A percentile compares a stretch with the other conserved stretches of the same genome.
phyloP scores from a whole-genome alignment of 2,329 filamentous ascomycete genomes.

The Calonectria fujianensis region DNA sequence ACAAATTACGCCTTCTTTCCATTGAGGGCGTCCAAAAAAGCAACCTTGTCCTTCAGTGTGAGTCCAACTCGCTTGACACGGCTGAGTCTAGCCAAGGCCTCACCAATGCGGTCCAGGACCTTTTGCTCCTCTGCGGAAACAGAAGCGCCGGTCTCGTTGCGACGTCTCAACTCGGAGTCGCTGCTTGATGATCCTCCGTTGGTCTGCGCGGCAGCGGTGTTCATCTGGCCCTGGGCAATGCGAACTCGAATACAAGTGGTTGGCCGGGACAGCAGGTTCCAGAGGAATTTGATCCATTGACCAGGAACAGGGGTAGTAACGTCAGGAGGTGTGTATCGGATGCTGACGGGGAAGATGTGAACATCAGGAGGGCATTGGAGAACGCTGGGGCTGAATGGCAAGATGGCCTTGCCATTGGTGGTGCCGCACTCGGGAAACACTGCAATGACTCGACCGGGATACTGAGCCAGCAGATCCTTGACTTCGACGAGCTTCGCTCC shows the following conservation, averaged over 20 bases:
- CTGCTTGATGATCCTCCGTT: conserved; percentile 59
- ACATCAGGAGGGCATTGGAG: conserved; percentile 79
- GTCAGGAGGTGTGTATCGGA: conserved; percentile 91
- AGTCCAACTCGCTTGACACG: conserved; percentile 92
- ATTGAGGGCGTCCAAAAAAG: conserved; percentile 83
- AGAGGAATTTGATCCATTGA: conserved; percentile 83
- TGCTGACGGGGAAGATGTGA: conserved; percentile 91
- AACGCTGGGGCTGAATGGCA: conserved; percentile 88
- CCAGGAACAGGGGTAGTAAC: conserved; percentile 93
- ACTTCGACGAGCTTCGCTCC: conserved; percentile 75
- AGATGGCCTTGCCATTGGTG: conserved; percentile 92
- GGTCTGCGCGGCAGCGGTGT: conserved; percentile 64
- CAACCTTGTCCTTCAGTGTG: conserved; percentile 86
- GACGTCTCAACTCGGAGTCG: conserved; percentile 54
- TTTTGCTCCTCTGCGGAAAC: conserved; percentile 76
- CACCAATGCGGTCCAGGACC: conserved; percentile 86
- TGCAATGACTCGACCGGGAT: conserved; percentile 86
- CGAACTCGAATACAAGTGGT: conserved; percentile 94
- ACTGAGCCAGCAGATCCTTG: conserved; percentile 76
- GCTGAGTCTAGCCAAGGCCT: conserved; percentile 90
- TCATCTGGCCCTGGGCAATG: conserved; percentile 85
- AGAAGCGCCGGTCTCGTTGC: conserved; percentile 57
- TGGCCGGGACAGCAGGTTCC: conserved; percentile 88
- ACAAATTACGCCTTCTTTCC: conserved; percentile 61
- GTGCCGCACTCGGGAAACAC: conserved; percentile 97